Evolutionary conservation across 805 yeast species (phyloP), one percentile per base, ranked within the genome.

Genomic region (Nakazawaea ernobii): DNA sequence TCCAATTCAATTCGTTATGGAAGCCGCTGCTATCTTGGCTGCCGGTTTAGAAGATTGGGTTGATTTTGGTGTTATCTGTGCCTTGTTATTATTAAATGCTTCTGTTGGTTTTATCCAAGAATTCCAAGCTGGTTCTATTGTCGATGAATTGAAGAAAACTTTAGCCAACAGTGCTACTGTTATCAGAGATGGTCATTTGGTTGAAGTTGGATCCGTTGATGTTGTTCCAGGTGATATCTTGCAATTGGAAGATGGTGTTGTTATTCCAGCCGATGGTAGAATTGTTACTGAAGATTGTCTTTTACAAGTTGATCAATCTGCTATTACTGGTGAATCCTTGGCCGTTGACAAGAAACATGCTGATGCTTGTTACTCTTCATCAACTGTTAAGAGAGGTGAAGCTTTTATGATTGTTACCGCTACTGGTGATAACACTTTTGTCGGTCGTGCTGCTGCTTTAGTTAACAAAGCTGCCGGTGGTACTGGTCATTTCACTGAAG

Each of bases 11-110:
- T 88, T 89, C 82, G 96, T 88, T 66, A 88, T 88, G 96, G 96
- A 88, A 75, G 95, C 92, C 64, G 96, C 96, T 63, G 96, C 96
- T 60, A 79, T 88, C 56, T 75, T 88, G 69, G 96, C 96, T 65
- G 96, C 95, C 57, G 96, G 96, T 83, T 78, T 88, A 62, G 88
- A 88, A 75, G 97, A 91, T 76, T 90, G 97, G 97, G 96, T 90
- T 65, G 97, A 90, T 80, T 90, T 90, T 77, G 97, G 97, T 82
- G 97, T 90, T 68, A 90, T 90, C 67, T 82, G 87, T 71, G 97
- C 85, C 73, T 74, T 90, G 60, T 77, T 90, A 61, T 59, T 83
- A 69, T 80, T 90, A 67, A 90, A 90, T 73, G 97, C 97, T 55
- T 73, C 74, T 62, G 97, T 90, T 69, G 97, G 97, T 80, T 90